These are phyloP conservation scores for Carex parvula DNA, from an alignment of 176 grass and related monocot species.

Conservation along the genomic window DNA sequence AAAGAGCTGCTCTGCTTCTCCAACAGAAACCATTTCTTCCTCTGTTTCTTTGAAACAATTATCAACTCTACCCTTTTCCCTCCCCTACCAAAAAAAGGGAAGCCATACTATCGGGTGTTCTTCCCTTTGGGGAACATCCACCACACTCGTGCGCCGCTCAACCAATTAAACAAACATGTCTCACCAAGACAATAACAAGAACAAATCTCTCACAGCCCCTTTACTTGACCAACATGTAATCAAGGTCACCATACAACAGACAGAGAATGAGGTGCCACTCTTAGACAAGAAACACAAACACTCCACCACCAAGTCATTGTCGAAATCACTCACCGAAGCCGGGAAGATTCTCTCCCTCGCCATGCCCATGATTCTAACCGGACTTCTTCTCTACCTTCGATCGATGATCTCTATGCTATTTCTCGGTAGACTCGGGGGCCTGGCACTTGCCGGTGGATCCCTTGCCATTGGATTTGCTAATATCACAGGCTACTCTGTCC, in stretches of 20 bases:
- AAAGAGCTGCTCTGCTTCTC: background rate
- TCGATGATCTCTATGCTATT: slow-evolving; percentile 96
- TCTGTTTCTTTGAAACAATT: background rate
- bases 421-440: slow-evolving; percentile 56
- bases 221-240: background rate
- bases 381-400: slow-evolving; percentile 68
- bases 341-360: slow-evolving; percentile 52
- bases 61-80: background rate
- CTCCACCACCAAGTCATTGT: background rate
- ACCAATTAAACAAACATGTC: background rate
- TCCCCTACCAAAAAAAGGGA: background rate
- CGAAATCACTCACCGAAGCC: slow-evolving; percentile 28
- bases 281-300: background rate
- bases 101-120: background rate
- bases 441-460: slow-evolving; percentile 70
- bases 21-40: background rate
- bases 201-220: background rate
- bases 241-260: background rate
- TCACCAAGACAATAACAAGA: background rate
- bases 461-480: slow-evolving; percentile 91
- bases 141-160: background rate
- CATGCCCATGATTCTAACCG: slow-evolving; percentile 66
- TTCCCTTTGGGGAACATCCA: slow-evolving; percentile 5
- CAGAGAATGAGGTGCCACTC: background rate
- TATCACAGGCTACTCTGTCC: slow-evolving; percentile 75